Evolutionary conservation across 2,329 filamentous ascomycete genomes (phyloP), one percentile per base, ranked within the genome.

Genomic region (Claviceps sp.): DNA sequence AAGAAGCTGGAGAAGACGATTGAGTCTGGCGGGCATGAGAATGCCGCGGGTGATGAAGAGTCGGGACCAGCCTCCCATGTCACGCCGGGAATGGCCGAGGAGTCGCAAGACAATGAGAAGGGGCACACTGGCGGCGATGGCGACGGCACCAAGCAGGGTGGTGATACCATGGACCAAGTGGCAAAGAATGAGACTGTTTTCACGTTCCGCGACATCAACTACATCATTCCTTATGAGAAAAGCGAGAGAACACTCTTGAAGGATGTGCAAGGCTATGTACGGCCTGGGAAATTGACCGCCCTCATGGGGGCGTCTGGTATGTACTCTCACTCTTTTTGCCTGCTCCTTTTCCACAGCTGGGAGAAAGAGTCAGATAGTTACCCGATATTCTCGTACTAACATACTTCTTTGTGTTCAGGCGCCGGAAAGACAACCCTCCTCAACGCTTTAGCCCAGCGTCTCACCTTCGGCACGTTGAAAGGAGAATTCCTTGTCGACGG

Each of bases 401-500:
- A 11, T 11, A 9, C 8, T 22, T 37, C 18, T 22, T 16, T 14
- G 6, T 16, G 1, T 48, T 58, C 30, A 50, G 68, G 70, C 46
- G 65, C 69, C 37, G 87, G 86, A 49, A 89, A 90, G 65, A 90
- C 84, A 0, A 88, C 86, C 0, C 71, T 88, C 22, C 70, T 89
- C 43, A 83, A 88, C 64, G 82, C 84, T 2, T 73, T 91, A 20
- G 85, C 86, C 34, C 84, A 82, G 48, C 83, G 87, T 59, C 80
- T 85, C 41, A 88, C 79, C 1, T 85, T 87, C 72, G 88, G 88
- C 60, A 81, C 85, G 20, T 79, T 91, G 11, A 78, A 76, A 1
- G 88, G 88, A 48, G 81, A 88, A 50, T 88, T 91, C 72, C 70
- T 88, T n/a, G 84, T 90, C 7, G 85, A 90, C 58, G 86, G 86